Base-by-base conservation (phyloP, 2,329 filamentous ascomycete genomes). In the Rosellinia necatrix region DNA sequence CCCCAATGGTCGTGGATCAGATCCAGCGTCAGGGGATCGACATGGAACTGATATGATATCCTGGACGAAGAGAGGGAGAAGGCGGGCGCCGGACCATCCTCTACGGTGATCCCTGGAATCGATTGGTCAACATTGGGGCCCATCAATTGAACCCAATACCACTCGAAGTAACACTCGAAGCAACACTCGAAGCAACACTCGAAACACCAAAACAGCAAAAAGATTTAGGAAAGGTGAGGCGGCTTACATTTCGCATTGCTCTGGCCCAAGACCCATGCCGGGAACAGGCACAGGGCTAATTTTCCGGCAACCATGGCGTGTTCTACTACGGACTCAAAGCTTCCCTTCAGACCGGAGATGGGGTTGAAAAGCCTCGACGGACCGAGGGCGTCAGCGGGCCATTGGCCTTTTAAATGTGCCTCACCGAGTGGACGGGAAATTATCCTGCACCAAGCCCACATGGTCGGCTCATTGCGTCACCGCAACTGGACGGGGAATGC, bases 31-130 rank as follows among this genome's bases (percentile, higher is more conserved):
- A 65, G 66, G 3, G 77, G 71, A 59, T 87, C 81, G 40, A 86
- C 82, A 59, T 87, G 85, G 67, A 88, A 86, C 38, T 82, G 80
- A 64, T 88, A 87, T 1, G 84, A 86, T 25, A 85, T 75, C 34
- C 61, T 64, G 12, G 63, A 62, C 12, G 67, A 68, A 25, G 64
- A 55, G n/a, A 69, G 55, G 9, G 65, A 59, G 48, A 69, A 69
- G 7, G 67, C 65, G 2, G 60, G 65, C 12, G 60, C 52, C 1
- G 62, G 51, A 29, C 65, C 64, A 17, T 62, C 65, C 35, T 58
- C 59, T 4, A 68, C 64, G 13, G 67, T 61, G 30, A 69, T 69
- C 64, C 65, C 67, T 68, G 13, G 3, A 37, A 15, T 41, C 42
- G 30, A 47, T 55, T 59, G 3, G 59, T 64, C 10, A 57, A 57